These are phyloP conservation scores for Erodium texanum DNA, from an alignment of 441 rosid genomes.

Conservation along the genomic window DNA sequence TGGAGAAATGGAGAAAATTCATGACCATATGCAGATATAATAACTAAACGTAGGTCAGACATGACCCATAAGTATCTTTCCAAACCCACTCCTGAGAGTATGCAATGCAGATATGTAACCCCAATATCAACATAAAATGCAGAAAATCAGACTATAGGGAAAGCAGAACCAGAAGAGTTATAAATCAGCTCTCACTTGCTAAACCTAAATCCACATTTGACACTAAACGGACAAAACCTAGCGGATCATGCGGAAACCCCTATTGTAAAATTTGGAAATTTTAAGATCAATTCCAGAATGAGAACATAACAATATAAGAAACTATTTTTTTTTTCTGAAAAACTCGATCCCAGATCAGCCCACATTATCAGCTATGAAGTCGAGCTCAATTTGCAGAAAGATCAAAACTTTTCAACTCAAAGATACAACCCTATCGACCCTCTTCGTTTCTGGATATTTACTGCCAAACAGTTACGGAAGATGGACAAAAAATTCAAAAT, in stretches of 20 bases:
- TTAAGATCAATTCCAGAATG: not conserved
- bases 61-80: not conserved
- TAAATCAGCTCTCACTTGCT: not conserved
- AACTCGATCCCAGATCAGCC: not conserved
- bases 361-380: not conserved
- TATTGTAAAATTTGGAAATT: not conserved
- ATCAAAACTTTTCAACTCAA: not conserved
- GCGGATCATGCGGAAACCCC: not conserved
- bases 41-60: not conserved
- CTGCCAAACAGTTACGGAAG: not conserved
- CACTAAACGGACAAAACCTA: not conserved
- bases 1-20: not conserved
- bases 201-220: not conserved
- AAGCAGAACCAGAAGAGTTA: not conserved
- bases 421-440: not conserved
- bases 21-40: not conserved
- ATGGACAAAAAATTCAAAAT: not conserved
- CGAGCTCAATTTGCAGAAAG: constrained; percentile 3
- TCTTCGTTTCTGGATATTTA: not conserved
- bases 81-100: not conserved
- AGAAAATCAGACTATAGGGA: not conserved
- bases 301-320: not conserved
- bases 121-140: not conserved
- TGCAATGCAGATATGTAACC: not conserved
- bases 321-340: not conserved